phyloP scores from a whole-genome alignment of 2,329 filamentous ascomycete species.

The Ascochyta viciae-villosae region DNA sequence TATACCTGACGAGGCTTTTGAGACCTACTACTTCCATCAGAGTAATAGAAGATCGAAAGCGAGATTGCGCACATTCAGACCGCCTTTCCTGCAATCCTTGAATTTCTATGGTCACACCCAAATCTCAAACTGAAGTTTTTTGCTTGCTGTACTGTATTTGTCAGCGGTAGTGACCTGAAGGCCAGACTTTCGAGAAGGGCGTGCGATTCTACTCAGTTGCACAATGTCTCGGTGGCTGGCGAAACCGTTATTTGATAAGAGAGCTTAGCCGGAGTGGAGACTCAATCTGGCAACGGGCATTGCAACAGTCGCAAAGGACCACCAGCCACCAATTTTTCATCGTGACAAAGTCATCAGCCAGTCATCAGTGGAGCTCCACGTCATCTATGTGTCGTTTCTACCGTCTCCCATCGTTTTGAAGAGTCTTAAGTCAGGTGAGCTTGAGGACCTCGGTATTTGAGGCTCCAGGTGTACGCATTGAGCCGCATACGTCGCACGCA shows the following conservation, averaged over 20 bases:
- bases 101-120: no score
- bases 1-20: no score
- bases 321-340: constrained; percentile 16
- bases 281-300: constrained; percentile 10
- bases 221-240: constrained; percentile 8
- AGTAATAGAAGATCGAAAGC: no score
- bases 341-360: constrained; percentile 13
- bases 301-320: constrained; percentile 16
- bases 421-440: constrained; percentile 2
- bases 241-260: constrained; percentile 15
- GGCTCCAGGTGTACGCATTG: constrained; percentile 4
- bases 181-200: constrained; percentile 1
- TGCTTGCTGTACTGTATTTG: background rate
- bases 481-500: constrained; percentile 16
- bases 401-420: background rate
- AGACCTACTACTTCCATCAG: no score
- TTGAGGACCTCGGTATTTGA: background rate
- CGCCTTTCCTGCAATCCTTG: no score
- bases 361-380: constrained; percentile 2
- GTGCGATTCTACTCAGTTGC: constrained; percentile 1
- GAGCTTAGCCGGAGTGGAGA: constrained; percentile 3
- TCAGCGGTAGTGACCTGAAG: background rate
- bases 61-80: no score
- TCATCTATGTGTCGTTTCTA: background rate
- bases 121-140: background rate